Conservation (phyloP, 441 rosid genomes). For the Euphorbia schlechtendalii region DNA sequence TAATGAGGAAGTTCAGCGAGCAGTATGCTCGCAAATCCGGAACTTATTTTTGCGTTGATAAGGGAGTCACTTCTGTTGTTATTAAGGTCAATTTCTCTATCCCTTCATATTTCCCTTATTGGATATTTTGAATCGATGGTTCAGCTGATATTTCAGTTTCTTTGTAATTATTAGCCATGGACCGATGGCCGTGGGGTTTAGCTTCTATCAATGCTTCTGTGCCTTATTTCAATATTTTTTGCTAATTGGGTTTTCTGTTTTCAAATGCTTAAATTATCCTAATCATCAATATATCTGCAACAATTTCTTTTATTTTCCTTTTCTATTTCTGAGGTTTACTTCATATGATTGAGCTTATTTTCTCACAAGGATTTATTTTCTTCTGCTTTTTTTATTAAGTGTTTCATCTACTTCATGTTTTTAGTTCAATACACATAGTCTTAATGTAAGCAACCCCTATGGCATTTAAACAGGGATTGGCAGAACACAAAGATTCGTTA, state of each 20-base stretch:
- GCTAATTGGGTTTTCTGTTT: not conserved
- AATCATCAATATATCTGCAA: not conserved
- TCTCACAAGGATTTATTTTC: not conserved
- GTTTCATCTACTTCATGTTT: not conserved
- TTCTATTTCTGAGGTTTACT: not conserved
- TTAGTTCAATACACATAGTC: not conserved
- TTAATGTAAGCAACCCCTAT: not conserved
- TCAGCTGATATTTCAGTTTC: not conserved
- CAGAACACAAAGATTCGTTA: constrained; percentile 85
- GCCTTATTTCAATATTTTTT: not conserved
- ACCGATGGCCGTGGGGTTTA: not conserved
- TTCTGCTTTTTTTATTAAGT: not conserved
- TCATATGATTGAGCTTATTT: not conserved
- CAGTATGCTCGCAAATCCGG: constrained; percentile 90
- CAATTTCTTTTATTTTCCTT: not conserved
- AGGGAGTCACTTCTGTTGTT: constrained; percentile 90
- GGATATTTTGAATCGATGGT: not conserved
- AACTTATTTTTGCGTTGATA: constrained; percentile 83
- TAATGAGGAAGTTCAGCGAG: constrained; percentile 94
- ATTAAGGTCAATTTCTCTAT: constrained; percentile 47
- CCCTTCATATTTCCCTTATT: not conserved
- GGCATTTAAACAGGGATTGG: constrained; percentile 61
- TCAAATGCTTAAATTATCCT: not conserved
- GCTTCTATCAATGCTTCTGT: not conserved
- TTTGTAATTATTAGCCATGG: not conserved